Evolutionary conservation across 1,284 basidiomycete species (phyloP), one percentile per base, ranked within the genome.

Genomic region (Leucoagaricus sp.): DNA sequence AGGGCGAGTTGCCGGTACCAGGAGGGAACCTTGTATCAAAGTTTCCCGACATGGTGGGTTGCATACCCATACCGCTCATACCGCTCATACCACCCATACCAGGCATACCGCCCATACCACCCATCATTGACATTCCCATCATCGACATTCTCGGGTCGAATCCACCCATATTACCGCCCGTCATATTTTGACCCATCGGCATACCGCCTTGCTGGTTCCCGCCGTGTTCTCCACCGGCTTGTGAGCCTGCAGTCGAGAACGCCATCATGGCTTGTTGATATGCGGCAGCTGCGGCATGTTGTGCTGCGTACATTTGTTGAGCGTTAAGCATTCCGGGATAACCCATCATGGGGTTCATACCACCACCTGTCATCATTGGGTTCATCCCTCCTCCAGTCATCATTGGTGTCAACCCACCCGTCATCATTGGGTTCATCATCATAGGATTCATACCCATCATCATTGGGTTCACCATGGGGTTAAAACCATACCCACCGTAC

Each of bases 251-350:
- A 36, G 82, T 79, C 7, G 92, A 94, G 74, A 92, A 93, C 40
- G 89, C 83, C 80, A 93, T 86, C 90, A 96, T 94, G 19, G 93
- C 91, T 69, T 91, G 89, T 68, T 91, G 89, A 69, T 95, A 96
- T 0, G 94, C 94, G 68, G 93, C 90, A 54, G 91, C 88, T 17
- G 90, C 93, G 70, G 93, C 89, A 65, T 95, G 93, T 40, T 57
- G 55, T 15, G 93, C 92, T 6, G 92, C 93, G 71, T 91, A 90
- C 87, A 95, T 89, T 61, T 93, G 91, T 65, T 93, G 91, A 38
- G 91, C 89, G 63, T 88, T 85, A 82, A 89, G 88, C 82, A 88
- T 86, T 29, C 79, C 79, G 26, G 81, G 79, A 64, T 77, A 86
- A 36, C 83, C 80, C 82, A 86, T 83, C 72, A 77, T 81, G 0